These are phyloP conservation scores for Rubia balearica DNA, from an alignment of 305 asterid species.

Conservation along the genomic window DNA sequence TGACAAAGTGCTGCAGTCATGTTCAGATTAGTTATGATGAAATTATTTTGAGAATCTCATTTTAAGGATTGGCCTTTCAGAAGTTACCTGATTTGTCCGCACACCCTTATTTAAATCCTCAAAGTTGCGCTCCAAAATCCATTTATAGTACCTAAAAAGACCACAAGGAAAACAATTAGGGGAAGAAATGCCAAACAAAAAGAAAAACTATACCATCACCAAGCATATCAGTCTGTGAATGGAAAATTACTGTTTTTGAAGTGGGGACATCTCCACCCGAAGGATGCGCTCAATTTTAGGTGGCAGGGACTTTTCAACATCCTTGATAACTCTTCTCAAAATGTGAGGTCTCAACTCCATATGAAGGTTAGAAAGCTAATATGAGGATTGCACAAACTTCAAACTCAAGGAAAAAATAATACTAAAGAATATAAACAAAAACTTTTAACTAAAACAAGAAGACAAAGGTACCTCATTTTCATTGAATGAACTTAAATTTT, in stretches of 20 bases:
- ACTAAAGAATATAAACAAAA: neutral
- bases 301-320: constrained; percentile 98
- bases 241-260: constrained; percentile 83
- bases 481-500: constrained; percentile 86
- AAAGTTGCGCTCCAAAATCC: constrained; percentile 98
- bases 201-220: neutral
- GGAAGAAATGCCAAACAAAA: neutral
- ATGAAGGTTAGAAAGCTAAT: constrained; percentile 94
- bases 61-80: neutral
- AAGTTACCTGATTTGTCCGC: constrained; percentile 92
- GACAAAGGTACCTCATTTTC: constrained; percentile 70
- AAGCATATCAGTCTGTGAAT: neutral
- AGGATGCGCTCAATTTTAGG: constrained; percentile 98
- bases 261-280: constrained; percentile 99
- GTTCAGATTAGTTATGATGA: neutral
- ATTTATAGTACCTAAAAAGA: constrained; percentile 78
- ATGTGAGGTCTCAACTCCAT: constrained; percentile 98
- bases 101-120: constrained; percentile 98
- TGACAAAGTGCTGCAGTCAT: neutral
- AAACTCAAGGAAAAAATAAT: constrained; percentile 2
- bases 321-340: constrained; percentile 96
- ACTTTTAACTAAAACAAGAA: neutral
- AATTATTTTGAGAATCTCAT: neutral
- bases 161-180: neutral
- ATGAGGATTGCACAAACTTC: constrained; percentile 13